These are phyloP conservation scores for Favolaschia claudopus DNA, from an alignment of 768 basidiomycete genomes.

Conservation along the genomic window DNA sequence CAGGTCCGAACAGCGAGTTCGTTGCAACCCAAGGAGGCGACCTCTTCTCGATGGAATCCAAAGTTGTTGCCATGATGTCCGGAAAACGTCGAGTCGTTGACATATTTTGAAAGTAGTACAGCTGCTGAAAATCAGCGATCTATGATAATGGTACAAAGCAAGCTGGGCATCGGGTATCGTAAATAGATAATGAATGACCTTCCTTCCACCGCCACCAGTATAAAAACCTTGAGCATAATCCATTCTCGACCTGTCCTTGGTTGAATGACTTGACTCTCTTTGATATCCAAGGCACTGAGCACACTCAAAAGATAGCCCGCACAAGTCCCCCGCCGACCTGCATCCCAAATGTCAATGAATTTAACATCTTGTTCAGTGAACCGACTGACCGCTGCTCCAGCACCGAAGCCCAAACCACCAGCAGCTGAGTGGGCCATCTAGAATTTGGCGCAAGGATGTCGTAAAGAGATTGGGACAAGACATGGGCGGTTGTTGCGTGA, in stretches of 20 bases:
- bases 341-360: too few species aligned
- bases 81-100: conserved; percentile 32
- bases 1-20: conserved; percentile 42
- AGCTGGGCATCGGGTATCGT: too few species aligned
- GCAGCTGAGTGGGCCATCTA: conserved; percentile 68
- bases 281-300: neutral
- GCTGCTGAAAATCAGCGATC: too few species aligned
- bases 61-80: conserved; percentile 50
- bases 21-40: conserved; percentile 46
- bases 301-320: conserved; percentile 46
- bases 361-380: too few species aligned
- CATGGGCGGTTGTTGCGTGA: neutral
- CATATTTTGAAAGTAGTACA: conserved; percentile 30
- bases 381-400: conserved; percentile 53
- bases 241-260: too few species aligned
- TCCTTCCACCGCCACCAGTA: too few species aligned
- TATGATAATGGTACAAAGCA: too few species aligned
- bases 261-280: too few species aligned
- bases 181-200: conserved; percentile 17
- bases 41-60: conserved; percentile 48
- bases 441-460: too few species aligned
- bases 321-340: conserved; percentile 60
- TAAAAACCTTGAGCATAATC: too few species aligned
- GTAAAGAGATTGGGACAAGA: neutral
- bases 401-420: conserved; percentile 81